Percentiles rank a stretch among this genome's conserved stretches.
Conservation (phyloP, 768 basidiomycete species). For the Suillus variegatus region DNA sequence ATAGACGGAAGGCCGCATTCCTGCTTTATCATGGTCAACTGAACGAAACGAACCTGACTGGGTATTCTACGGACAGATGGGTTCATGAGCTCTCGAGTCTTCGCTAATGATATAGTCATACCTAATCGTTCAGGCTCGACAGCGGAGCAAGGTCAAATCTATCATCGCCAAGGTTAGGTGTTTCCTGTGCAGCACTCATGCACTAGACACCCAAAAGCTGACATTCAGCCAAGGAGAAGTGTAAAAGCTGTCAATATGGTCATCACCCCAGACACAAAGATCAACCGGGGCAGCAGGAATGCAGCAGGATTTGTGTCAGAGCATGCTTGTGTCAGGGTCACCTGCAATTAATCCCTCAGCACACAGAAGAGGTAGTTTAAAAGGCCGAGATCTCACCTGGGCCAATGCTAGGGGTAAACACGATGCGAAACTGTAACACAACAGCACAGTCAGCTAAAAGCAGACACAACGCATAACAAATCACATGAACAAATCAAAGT, state of each 20-base stretch:
- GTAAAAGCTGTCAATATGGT: not conserved
- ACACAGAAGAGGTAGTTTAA: not conserved
- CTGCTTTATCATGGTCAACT: not conserved
- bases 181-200: not conserved
- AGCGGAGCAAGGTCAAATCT: not conserved
- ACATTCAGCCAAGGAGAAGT: not conserved
- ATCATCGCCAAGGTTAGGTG: not conserved
- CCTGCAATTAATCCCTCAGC: constrained; percentile 33
- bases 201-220: not conserved
- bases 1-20: not conserved
- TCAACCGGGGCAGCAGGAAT: constrained; percentile 6
- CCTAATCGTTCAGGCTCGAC: not conserved
- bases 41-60: not conserved
- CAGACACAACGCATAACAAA: constrained; percentile 1
- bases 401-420: constrained; percentile 63
- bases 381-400: constrained; percentile 39
- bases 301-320: constrained; percentile 54
- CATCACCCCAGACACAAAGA: not conserved
- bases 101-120: not conserved
- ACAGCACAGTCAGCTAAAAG: not conserved
- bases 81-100: not conserved
- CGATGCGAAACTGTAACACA: constrained; percentile 48
- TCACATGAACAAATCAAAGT: constrained; percentile 55
- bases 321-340: constrained; percentile 64
- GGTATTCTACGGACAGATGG: not conserved